Evolutionary conservation across 768 basidiomycete genomes (phyloP), one percentile per base, ranked within the genome.

Genomic region (Agaricus blazei): DNA sequence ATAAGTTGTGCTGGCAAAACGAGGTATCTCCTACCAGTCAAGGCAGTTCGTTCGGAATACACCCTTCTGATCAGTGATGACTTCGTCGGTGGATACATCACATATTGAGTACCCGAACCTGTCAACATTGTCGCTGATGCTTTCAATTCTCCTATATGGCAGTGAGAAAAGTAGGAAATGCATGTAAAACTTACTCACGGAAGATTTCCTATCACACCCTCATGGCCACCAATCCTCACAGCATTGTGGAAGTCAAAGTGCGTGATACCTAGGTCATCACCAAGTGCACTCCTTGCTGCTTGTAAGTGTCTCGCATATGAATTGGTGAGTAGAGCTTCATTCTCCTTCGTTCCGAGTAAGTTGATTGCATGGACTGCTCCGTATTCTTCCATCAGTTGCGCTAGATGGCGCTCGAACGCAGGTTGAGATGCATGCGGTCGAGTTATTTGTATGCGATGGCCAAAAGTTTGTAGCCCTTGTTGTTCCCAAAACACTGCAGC

Each of bases 401-500:
- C 78, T 56, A 98, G 91, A 71, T 99, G 97, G 38, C 91, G 85
- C 61, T 98, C 91, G 65, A 99, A 99, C 1, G 97, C 97, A 7
- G 95, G 95, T 62, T 98, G 96, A 0, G 95, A 95, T 3, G 94
- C 93, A 62, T 92, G 88, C 1, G 97, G 96, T 11, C 95, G 86
- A 11, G 93, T 95, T 58, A 99, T 92, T 66, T 98, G 94, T 41
- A 99, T 93, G 54, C 84, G 83, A 60, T 93, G 93, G 37, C 93
- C 91, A 65, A 99, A 94, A 0, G 96, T 95, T 65, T 95, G 93
- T 40, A 95, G 68, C 27, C 93, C 94, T 70, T 96, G 93, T 65
- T 99, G 96, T 68, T 98, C 96, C 97, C 97, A 99, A 68, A 99
- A 99, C 56, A 98, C 93, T 94, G 65, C 52, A 53, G 51, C 44